phyloP scores from a whole-genome alignment of 2,329 filamentous ascomycete genomes.

The Calonectria montana region DNA sequence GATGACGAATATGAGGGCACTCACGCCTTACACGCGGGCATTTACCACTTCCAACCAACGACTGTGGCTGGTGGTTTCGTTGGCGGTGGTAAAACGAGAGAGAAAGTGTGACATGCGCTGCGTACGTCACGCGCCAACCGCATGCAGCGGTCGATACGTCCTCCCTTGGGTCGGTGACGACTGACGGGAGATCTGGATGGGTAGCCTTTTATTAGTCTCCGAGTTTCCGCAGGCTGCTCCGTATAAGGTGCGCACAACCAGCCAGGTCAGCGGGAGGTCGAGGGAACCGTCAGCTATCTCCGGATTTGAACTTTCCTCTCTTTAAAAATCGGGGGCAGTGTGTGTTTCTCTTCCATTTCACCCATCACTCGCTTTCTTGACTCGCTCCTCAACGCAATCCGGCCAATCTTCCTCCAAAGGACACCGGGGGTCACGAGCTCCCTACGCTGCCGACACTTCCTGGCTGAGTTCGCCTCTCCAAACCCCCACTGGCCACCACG shows the following conservation, averaged over 20 bases:
- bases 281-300: constrained; percentile 6
- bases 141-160: not conserved
- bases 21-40: not conserved
- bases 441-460: not conserved
- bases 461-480: not conserved
- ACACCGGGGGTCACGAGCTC: not conserved
- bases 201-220: constrained; percentile 7
- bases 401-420: not conserved
- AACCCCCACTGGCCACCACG: not conserved
- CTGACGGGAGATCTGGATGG: not conserved
- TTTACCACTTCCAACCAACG: not conserved
- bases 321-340: not conserved
- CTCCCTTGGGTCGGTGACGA: not conserved
- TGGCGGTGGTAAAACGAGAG: not conserved
- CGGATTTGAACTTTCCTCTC: not conserved
- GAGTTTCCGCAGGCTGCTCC: constrained; percentile 13
- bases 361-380: not conserved
- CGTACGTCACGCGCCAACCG: constrained; percentile 21
- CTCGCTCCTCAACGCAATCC: not conserved
- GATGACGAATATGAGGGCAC: not conserved
- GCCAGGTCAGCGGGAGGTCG: constrained; percentile 9
- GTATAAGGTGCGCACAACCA: constrained; percentile 16
- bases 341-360: not conserved
- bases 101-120: constrained; percentile 12
- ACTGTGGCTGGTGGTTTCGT: constrained; percentile 2